Evolutionary conservation across 306 rosid species (phyloP), one percentile per base, ranked within the genome.

Genomic region (Citrullus colocynthis): DNA sequence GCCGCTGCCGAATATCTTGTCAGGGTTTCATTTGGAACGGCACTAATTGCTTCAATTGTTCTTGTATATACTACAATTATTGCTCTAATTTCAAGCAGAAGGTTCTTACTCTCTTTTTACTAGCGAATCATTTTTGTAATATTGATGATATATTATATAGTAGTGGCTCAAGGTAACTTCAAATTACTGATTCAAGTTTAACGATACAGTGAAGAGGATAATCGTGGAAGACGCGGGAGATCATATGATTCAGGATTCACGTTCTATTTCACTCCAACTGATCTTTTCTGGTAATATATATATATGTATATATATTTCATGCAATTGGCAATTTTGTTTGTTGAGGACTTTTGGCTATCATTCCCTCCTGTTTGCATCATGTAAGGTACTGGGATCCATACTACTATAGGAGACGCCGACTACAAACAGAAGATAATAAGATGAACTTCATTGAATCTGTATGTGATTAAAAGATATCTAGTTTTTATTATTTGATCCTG

Each of bases 331-430:
- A 15, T 20, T 54, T 76, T 74, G 10, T 54, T 74, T 51, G 61
- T 75, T 54, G 75, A 80, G 80, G 79, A 51, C 62, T 48, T 80
- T 59, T 30, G 52, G 72, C 82, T 39, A 83, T 77, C 48, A 62
- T 0, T 76, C 14, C 14, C 32, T 70, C 81, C 76, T 36, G 21
- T 78, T 76, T 80, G 57, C 74, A 20, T 75, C 21, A 13, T 83
- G 75, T 74, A 83, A 96, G 99, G 99, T 96, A 88, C 82, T 96
- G 99, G 99, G 99, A 96, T 89, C 99, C 99, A 61, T 84, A 91
- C 81, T 96, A 92, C 90, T 89, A 89, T 80, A 87, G 89, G 87
- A 91, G 96, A 82, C 92, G 90, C 39, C 80, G 88, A 72, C 56
- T 82, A 78, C 90, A 92, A 86, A 81, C 83, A 72, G 93, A 89